Evolutionary conservation across 1,284 basidiomycete species (phyloP).

Genomic region (Trichosporon sp.): DNA sequence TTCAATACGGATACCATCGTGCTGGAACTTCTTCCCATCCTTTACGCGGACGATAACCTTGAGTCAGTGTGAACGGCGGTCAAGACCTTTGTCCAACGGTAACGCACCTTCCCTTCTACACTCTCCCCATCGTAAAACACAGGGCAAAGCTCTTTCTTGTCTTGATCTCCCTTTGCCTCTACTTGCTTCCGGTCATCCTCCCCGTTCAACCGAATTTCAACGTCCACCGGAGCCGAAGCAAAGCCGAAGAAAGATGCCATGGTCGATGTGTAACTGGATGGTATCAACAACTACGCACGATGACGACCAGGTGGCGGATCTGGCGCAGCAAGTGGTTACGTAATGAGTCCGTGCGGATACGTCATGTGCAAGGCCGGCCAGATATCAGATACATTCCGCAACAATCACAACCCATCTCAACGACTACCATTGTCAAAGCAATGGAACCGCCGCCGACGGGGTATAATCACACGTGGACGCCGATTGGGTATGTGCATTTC

Average conservation of each 20-base stretch:
- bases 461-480: slow-evolving; percentile 32
- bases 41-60: slow-evolving; percentile 85
- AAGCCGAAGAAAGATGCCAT: slow-evolving; percentile 76
- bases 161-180: slow-evolving; percentile 69
- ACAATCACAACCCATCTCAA: not conserved
- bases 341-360: not conserved
- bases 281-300: not conserved
- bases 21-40: slow-evolving; percentile 91
- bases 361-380: not conserved
- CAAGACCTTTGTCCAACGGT: not conserved
- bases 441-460: not conserved
- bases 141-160: slow-evolving; percentile 77
- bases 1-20: slow-evolving; percentile 97
- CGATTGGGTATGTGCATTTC: slow-evolving; percentile 35
- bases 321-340: not conserved
- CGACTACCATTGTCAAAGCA: not conserved
- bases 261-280: not conserved
- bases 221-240: slow-evolving; percentile 77
- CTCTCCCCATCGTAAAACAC: slow-evolving; percentile 96
- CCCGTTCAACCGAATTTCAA: slow-evolving; percentile 83
- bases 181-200: slow-evolving; percentile 82
- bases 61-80: not conserved
- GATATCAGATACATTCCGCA: not conserved
- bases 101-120: slow-evolving; percentile 76
- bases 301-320: not conserved